Base-by-base conservation (phyloP, 345 rosid genomes). In the Linum tenue region DNA sequence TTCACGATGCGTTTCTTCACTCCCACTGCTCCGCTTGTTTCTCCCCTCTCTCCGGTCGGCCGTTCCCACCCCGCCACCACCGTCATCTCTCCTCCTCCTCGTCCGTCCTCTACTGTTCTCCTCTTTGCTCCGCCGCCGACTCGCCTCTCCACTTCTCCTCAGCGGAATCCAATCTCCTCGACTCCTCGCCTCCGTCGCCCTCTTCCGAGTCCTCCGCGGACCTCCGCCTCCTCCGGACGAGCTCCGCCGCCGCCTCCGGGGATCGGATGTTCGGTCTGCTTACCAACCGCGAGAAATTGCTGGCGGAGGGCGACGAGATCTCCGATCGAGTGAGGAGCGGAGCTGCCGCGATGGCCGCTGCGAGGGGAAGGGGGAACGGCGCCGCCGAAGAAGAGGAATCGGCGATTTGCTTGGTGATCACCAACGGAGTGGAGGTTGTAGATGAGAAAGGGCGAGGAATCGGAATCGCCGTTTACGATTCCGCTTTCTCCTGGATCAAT, bases 341-440 rank as follows among this genome's bases (percentile, higher is more conserved):
- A 37, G 86, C 84, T 0, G 63, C 10, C 70, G 73, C 64, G 31
- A 77, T 86, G 69, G 78, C 81, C 16, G 60, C 62, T 16, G 77
- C 65, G 16, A 56, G 64, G 67, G 62, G 41, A 2, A 8, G 55
- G 77, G 68, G 37, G 66, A 76, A 70, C 59, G 69, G 12, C 31
- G 4, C 48, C 15, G 75, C 69, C 64, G 31, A 50, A 2, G 57
- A 37, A 61, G 90, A 74, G 72, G 95, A 84, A 72, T 79, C 78
- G 9, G 80, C 77, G 59, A 61, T 91, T 55, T 83, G 96, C 71
- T 53, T 80, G 66, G 85, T 86, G 59, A 65, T 89, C 44, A 89
- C 92, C 43, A 91, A 89, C 75, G 86, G 89, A 42, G 98, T 89
- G 15, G 96, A 89, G 80, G 96, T 91, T 55, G 86, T 73, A 61